Evolutionary conservation across 805 yeast genomes (phyloP).

Genomic region (Schwanniomyces pseudopolymorphus): DNA sequence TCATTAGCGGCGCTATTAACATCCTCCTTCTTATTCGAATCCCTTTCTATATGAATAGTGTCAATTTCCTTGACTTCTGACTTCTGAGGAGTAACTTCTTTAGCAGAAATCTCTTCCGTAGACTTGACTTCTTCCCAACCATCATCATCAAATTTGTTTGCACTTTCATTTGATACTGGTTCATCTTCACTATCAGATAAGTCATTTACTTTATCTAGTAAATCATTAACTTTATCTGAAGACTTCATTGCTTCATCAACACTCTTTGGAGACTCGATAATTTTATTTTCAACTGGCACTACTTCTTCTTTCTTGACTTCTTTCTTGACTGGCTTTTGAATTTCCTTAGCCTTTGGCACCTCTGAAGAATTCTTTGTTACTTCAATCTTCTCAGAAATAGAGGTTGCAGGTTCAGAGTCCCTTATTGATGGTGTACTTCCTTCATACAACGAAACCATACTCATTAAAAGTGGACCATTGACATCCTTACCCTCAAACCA

Average conservation of each 20-base stretch:
- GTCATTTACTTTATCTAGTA: conserved; percentile 38
- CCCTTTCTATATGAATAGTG: no score
- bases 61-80: no score
- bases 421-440: conserved; percentile 58
- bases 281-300: conserved; percentile 2
- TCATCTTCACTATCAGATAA: conserved; percentile 40
- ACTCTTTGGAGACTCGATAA: conserved; percentile 8
- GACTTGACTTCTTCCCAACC: conserved; percentile 39
- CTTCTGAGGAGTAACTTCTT: not conserved
- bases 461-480: conserved; percentile 78
- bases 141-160: conserved; percentile 28
- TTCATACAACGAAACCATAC: conserved; percentile 77
- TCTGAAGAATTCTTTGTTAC: conserved; percentile 18
- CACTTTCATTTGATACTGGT: conserved; percentile 17
- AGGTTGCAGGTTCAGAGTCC: conserved; percentile 36
- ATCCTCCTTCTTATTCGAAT: not conserved
- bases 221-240: conserved; percentile 32
- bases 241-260: conserved; percentile 41
- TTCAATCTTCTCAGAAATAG: conserved; percentile 25
- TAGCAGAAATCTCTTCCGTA: conserved; percentile 13
- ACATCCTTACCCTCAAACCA: conserved; percentile 77
- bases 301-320: conserved; percentile 11
- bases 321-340: conserved; percentile 8
- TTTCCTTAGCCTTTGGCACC: conserved; percentile 13
- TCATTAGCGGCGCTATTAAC: not conserved